phyloP scores from a whole-genome alignment of 2,329 filamentous ascomycete species.

The Pseudogymnoascus sp. region DNA sequence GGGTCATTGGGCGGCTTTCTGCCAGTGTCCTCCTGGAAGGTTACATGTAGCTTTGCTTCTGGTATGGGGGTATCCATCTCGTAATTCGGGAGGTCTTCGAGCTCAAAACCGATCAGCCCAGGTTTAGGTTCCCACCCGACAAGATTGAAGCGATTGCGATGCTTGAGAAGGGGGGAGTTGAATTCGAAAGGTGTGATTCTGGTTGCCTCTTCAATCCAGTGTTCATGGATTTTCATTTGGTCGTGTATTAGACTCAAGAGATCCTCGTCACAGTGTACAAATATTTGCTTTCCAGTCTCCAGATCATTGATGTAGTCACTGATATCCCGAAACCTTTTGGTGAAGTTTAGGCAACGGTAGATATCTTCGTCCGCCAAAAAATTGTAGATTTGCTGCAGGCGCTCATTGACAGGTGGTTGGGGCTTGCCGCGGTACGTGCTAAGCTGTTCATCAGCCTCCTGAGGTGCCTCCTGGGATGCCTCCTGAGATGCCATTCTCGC shows the following conservation, averaged over 20 bases:
- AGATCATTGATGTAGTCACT: constrained; percentile 20
- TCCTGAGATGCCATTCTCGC: not conserved
- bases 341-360: constrained; percentile 35
- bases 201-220: not conserved
- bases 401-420: constrained; percentile 28
- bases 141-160: not conserved
- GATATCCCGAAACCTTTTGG: constrained; percentile 27
- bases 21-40: not conserved
- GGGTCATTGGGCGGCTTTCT: not conserved
- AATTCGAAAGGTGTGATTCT: not conserved
- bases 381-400: constrained; percentile 29
- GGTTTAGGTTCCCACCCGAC: not conserved
- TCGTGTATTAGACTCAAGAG: not conserved
- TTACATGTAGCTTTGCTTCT: not conserved
- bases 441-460: not conserved
- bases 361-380: constrained; percentile 43
- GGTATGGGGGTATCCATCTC: not conserved
- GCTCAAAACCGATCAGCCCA: not conserved
- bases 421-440: constrained; percentile 17
- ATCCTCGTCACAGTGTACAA: not conserved
- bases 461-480: not conserved
- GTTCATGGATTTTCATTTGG: not conserved
- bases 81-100: not conserved
- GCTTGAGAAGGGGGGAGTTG: not conserved
- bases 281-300: constrained; percentile 10